Conservation (phyloP, 2,329 filamentous ascomycete species). For the Calonectria pauciramosa region DNA sequence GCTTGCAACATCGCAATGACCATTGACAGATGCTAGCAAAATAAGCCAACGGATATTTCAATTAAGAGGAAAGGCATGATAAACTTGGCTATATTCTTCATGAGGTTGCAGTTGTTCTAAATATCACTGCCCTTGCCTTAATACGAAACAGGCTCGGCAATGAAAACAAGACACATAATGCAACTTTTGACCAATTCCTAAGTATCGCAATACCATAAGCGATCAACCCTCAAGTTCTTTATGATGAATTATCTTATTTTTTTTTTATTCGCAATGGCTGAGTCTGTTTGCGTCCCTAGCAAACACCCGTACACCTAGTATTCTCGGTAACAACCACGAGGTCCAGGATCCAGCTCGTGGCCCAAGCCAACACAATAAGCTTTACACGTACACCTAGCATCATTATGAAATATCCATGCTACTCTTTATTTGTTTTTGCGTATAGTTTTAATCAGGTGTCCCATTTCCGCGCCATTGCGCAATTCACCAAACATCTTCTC, state of each 20-base stretch:
- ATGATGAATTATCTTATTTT: too few relatives aligned
- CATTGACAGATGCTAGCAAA: background rate
- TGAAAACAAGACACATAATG: background rate
- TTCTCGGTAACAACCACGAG: too few relatives aligned
- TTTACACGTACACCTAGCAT: too few relatives aligned
- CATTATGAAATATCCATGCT: too few relatives aligned
- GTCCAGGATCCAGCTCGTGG: too few relatives aligned
- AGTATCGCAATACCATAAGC: too few relatives aligned
- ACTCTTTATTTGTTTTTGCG: conserved; percentile 23
- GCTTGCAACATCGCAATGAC: background rate
- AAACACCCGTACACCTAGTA: too few relatives aligned
- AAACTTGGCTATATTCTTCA: background rate
- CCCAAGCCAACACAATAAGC: too few relatives aligned
- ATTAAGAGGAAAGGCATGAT: background rate
- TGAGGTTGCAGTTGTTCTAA: background rate
- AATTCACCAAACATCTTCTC: conserved; percentile 41
- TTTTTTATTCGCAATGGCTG: too few relatives aligned
- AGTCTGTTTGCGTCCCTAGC: too few relatives aligned
- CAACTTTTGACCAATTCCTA: background rate
- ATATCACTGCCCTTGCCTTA: background rate
- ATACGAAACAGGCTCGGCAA: background rate
- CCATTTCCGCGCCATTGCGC: conserved; percentile 26
- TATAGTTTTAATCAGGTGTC: conserved; percentile 19
- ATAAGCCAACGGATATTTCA: background rate
- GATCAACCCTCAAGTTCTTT: too few relatives aligned